Evolutionary conservation across 2,329 filamentous ascomycete genomes (phyloP).

Genomic region (Aotearoamyces nothofagi): DNA sequence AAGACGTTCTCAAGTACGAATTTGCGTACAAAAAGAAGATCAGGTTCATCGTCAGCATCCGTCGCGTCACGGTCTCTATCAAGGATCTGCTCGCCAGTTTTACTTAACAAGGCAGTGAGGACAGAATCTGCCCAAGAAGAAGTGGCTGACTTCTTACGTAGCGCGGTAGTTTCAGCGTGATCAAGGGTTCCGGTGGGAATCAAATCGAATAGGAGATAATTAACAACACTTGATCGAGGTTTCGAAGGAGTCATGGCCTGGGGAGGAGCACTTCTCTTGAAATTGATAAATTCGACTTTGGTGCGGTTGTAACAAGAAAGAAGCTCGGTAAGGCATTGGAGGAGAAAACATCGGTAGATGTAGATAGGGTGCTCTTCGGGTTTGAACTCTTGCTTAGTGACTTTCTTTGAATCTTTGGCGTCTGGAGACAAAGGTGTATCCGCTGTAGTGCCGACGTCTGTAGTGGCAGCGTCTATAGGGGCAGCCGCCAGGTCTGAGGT

Average conservation of each 20-base stretch:
- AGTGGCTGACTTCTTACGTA: conserved; percentile 77
- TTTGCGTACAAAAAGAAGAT: conserved; percentile 81
- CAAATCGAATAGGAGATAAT: conserved; percentile 79
- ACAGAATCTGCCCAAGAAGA: conserved; percentile 77
- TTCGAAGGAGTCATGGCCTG: conserved; percentile 77
- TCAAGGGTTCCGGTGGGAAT: conserved; percentile 47
- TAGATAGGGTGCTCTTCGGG: conserved; percentile 89
- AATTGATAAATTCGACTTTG: conserved; percentile 98
- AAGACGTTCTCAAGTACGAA: conserved; percentile 91
- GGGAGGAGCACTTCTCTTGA: conserved; percentile 79
- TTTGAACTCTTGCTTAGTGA: conserved; percentile 66
- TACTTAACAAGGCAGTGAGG: conserved; percentile 72
- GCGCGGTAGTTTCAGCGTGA: conserved; percentile 56
- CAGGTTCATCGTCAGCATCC: conserved; percentile 62
- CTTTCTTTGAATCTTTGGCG: conserved; percentile 33
- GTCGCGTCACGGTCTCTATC: conserved; percentile 41
- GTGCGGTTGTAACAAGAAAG: conserved; percentile 83
- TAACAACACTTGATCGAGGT: conserved; percentile 79
- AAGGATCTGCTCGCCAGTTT: conserved; percentile 64
- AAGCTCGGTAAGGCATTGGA: conserved; percentile 84
- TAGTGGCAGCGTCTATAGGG: conserved; percentile 9
- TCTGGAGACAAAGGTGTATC: conserved; percentile 5
- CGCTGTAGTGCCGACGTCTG: conserved; percentile 19
- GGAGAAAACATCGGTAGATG: conserved; percentile 86
- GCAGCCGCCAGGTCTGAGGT: conserved; percentile 10